phyloP scores from a whole-genome alignment of 345 rosid genomes.

The Gynandropsis gynandra region DNA sequence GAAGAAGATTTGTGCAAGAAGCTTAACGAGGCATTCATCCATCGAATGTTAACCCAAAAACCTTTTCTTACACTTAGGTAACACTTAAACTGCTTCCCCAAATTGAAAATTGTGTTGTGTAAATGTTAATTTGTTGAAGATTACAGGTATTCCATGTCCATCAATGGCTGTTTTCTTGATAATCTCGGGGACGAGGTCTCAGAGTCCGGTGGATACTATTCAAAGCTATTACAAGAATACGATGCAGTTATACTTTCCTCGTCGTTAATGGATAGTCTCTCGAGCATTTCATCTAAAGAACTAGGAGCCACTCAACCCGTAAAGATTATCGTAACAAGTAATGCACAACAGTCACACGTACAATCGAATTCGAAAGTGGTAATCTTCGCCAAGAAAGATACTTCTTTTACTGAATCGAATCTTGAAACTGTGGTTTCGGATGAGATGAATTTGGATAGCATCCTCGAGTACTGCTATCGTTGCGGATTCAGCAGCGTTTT shows the following conservation, averaged over 20 bases:
- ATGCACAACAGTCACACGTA: slow-evolving; percentile 23
- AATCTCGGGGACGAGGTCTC: slow-evolving; percentile 58
- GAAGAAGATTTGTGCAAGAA: slow-evolving; percentile 72
- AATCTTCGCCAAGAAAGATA: slow-evolving; percentile 33
- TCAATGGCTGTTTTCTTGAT: slow-evolving; percentile 46
- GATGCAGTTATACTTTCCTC: slow-evolving; percentile 56
- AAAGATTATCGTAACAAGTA: slow-evolving; percentile 34
- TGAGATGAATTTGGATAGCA: slow-evolving; percentile 33
- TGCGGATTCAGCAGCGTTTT: slow-evolving; percentile 53
- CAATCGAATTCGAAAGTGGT: slow-evolving; percentile 32
- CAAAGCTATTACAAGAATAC: slow-evolving; percentile 60
- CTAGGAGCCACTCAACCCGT: slow-evolving; percentile 58
- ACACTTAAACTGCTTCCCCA: slow-evolving; percentile 9
- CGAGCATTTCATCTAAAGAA: slow-evolving; percentile 46
- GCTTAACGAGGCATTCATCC: slow-evolving; percentile 70
- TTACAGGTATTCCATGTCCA: slow-evolving; percentile 60
- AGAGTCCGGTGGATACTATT: slow-evolving; percentile 60
- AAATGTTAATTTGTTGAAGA: slow-evolving; percentile 1
- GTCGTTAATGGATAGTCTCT: slow-evolving; percentile 29
- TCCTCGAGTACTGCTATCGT: slow-evolving; percentile 45
- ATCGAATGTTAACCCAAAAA: slow-evolving; percentile 58
- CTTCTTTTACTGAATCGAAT: slow-evolving; percentile 24
- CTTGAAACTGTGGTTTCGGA: slow-evolving; percentile 45
- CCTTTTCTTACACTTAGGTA: slow-evolving; percentile 75
- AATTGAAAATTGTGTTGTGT: not conserved